Evolutionary conservation across 257 asterid species (phyloP), one percentile per base, ranked within the genome.

Genomic region (Plantago major): DNA sequence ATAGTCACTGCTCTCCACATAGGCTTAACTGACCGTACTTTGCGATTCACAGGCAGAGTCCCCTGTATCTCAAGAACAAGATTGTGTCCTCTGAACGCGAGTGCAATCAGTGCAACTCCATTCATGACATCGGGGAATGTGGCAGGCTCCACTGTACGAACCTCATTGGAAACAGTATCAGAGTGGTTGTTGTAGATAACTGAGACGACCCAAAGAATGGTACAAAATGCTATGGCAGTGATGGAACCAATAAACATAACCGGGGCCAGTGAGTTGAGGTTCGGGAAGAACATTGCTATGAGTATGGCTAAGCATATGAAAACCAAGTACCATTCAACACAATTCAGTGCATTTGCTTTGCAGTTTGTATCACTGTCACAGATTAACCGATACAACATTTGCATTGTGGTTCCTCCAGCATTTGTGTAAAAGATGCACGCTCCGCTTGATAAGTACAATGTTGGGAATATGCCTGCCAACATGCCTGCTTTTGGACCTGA

Each of bases 41-140:
- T 67, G 42, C 51, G 38, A 61, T 67, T 73, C 3, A 78, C 9
- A 3, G 90, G 87, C 17, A 83, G 22, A 8, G 96, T 89, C 13
- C 96, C 90, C 88, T 82, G 90, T 63, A 89, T 83, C 73, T 83
- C 96, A 5, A 86, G 74, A 33, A 89, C 80, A 1, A 89, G 75
- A 70, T 89, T 89, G 62, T 89, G 96, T 12, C 97, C 97, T 69
- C 88, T 72, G 52, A 87, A 87, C 58, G 84, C 70, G 54, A 80
- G 74, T 40, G 81, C 76, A 13, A 80, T 73, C 49, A 82, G 46
- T 55, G 79, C 87, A 9, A 82, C 30, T 2, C 78, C 85, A 64
- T 72, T 79, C 22, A 84, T 42, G 14, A 77, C 76, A 13, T 65
- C 30, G 3, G 84, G 81, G 19, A 78, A 26, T 53, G 61, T 48